Evolutionary conservation across 306 rosid species (phyloP).

Genomic region (Glycine tomentella): DNA sequence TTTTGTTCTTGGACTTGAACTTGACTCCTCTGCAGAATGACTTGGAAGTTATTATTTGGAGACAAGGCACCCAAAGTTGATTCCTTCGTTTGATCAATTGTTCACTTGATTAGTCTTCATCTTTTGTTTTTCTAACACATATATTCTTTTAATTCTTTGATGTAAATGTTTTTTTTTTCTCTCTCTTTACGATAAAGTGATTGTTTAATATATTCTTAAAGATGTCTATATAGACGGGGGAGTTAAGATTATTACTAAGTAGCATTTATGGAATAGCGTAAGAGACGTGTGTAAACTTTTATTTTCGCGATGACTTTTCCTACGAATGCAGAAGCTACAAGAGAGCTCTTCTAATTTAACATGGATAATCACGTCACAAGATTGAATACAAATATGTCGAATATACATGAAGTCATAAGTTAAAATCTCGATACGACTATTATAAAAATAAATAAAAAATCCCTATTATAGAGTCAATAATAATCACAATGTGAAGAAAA

Average conservation of each 20-base stretch:
- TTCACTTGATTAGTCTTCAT: background rate
- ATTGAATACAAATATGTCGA: too few relatives aligned
- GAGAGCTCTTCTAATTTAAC: too few relatives aligned
- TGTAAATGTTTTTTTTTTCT: background rate
- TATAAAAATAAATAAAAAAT: too few relatives aligned
- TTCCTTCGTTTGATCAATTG: conserved; percentile 47
- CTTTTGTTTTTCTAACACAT: background rate
- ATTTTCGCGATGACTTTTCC: too few relatives aligned
- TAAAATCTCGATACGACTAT: too few relatives aligned
- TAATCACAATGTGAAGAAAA: background rate
- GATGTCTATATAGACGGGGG: background rate
- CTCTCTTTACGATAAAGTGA: too few relatives aligned
- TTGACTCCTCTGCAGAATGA: conserved; percentile 85
- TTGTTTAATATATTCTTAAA: background rate
- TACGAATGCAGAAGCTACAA: too few relatives aligned
- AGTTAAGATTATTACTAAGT: too few relatives aligned
- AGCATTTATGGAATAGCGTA: too few relatives aligned
- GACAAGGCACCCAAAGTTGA: conserved; percentile 62
- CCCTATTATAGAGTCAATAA: background rate
- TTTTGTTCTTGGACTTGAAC: conserved; percentile 69
- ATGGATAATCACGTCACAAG: too few relatives aligned
- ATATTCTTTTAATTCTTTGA: conserved; percentile 31
- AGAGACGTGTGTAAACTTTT: too few relatives aligned
- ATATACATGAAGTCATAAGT: too few relatives aligned
- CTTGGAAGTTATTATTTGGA: conserved; percentile 67